These are phyloP conservation scores for Rhodotorula sp. DNA, from an alignment of 1,284 basidiomycete genomes.

Conservation along the genomic window DNA sequence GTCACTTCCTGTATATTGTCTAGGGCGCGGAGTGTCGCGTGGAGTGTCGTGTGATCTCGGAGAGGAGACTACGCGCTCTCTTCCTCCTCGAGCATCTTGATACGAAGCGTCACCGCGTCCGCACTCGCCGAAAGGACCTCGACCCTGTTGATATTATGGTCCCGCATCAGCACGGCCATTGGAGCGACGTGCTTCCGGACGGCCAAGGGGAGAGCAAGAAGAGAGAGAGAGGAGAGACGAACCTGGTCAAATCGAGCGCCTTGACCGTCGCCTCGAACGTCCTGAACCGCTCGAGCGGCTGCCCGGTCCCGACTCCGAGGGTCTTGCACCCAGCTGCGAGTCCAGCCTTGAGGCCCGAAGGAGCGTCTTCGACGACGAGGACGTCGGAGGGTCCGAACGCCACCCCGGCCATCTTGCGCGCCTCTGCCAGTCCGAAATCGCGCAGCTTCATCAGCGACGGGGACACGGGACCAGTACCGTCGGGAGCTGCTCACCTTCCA, in stretches of 20 bases:
- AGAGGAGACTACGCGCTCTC: slow-evolving; percentile 3
- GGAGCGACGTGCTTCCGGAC: neutral
- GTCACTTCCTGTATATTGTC: too few species aligned
- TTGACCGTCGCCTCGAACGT: slow-evolving; percentile 31
- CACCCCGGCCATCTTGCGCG: slow-evolving; percentile 17
- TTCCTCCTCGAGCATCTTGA: slow-evolving; percentile 37
- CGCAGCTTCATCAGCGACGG: too few species aligned
- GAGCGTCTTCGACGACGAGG: slow-evolving; percentile 68
- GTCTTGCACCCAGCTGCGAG: slow-evolving; percentile 64
- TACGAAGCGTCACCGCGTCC: slow-evolving; percentile 30
- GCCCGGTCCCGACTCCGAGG: slow-evolving; percentile 67
- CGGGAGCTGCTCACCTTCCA: slow-evolving; percentile 43
- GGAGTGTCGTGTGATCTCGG: too few species aligned
- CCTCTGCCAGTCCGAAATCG: neutral
- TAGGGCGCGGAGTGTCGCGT: too few species aligned
- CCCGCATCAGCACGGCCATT: neutral
- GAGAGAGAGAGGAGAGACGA: neutral
- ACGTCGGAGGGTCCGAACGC: slow-evolving; percentile 22
- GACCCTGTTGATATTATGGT: slow-evolving; percentile 9
- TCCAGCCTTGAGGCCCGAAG: slow-evolving; percentile 70
- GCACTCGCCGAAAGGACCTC: slow-evolving; percentile 26
- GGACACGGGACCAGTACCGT: neutral
- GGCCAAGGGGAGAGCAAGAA: too few species aligned
- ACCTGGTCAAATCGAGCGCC: slow-evolving; percentile 33
- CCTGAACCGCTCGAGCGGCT: slow-evolving; percentile 49